Evolutionary conservation across 2,329 filamentous ascomycete genomes (phyloP).

Genomic region (Aspergillus awamori): DNA sequence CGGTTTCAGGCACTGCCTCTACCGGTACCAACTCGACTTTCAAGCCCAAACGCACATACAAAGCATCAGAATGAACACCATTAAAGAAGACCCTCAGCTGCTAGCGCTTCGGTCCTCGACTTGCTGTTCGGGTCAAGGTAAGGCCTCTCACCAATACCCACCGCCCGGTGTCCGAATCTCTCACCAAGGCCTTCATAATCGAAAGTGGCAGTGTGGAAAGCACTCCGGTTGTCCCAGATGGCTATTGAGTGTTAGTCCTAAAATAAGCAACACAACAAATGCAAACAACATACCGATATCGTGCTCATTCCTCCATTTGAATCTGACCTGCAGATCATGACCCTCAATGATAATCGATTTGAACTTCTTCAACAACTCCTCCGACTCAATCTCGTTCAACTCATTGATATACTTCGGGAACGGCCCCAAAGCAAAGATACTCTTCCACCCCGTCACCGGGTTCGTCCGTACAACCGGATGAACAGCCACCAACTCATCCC

Average conservation of each 20-base stretch:
- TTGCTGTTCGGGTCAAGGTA: slow-evolving; percentile 54
- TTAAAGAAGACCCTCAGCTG: neutral
- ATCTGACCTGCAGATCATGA: slow-evolving; percentile 47
- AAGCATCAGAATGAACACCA: no score
- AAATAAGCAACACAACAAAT: neutral
- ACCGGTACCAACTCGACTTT: no score
- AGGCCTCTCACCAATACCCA: slow-evolving; percentile 58
- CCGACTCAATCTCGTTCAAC: slow-evolving; percentile 36
- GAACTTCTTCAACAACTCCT: slow-evolving; percentile 39
- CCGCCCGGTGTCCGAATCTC: slow-evolving; percentile 53
- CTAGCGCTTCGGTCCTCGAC: slow-evolving; percentile 30
- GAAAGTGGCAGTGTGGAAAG: slow-evolving; percentile 58
- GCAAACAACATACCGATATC: slow-evolving; percentile 42
- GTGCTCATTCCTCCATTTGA: slow-evolving; percentile 41
- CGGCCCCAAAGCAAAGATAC: slow-evolving; percentile 38
- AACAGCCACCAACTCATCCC: slow-evolving; percentile 52
- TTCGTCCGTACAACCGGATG: slow-evolving; percentile 57
- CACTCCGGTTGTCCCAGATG: slow-evolving; percentile 63
- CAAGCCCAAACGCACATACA: no score
- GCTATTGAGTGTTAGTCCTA: slow-evolving; percentile 34
- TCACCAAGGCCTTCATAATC: slow-evolving; percentile 55
- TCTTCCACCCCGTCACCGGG: slow-evolving; percentile 47
- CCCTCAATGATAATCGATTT: slow-evolving; percentile 44
- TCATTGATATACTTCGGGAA: slow-evolving; percentile 39
- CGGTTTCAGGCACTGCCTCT: no score